Percentiles rank a stretch among this genome's conserved stretches.
Evolutionary conservation across 352 stramenopile genomes (phyloP).

Genomic region (Phytopythium mirpurense): DNA sequence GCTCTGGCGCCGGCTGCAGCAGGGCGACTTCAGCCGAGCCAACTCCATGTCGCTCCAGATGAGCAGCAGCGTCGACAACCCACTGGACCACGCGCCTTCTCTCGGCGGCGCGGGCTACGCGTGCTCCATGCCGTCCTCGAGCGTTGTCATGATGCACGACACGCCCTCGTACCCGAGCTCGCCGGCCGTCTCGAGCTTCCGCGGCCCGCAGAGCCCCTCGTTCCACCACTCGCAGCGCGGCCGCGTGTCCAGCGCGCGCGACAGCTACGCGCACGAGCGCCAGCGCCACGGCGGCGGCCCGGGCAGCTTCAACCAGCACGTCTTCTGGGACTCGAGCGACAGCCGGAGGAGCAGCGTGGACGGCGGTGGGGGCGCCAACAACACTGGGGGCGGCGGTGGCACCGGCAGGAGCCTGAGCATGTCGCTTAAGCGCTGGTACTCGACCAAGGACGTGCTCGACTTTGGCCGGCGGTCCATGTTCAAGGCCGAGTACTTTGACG

Average conservation of each 20-base stretch:
- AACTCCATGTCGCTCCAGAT: conserved; percentile 62
- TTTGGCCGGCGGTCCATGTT: conserved; percentile 73
- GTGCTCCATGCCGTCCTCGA: conserved; percentile 28
- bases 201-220: conserved; percentile 39
- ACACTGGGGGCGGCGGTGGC: too few species aligned
- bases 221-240: conserved; percentile 18
- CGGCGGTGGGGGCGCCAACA: conserved; percentile 21
- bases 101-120: background rate
- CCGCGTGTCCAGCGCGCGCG: conserved; percentile 21
- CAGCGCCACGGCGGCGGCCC: background rate
- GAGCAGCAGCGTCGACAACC: conserved; percentile 12
- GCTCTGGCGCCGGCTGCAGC: conserved; percentile 64
- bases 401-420: conserved; percentile 41
- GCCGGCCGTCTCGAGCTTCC: conserved; percentile 50
- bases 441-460: conserved; percentile 60
- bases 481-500: conserved; percentile 72
- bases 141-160: conserved; percentile 35
- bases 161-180: conserved; percentile 57
- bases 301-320: conserved; percentile 3
- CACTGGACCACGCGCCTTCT: conserved; percentile 29
- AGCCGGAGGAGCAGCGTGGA: conserved; percentile 31
- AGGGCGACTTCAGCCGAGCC: conserved; percentile 56
- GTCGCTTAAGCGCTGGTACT: conserved; percentile 75
- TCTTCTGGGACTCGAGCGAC: conserved; percentile 32
- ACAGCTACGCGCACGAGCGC: conserved; percentile 10